phyloP scores from a whole-genome alignment of 176 grass and related monocot species.

The Lolium perenne region DNA sequence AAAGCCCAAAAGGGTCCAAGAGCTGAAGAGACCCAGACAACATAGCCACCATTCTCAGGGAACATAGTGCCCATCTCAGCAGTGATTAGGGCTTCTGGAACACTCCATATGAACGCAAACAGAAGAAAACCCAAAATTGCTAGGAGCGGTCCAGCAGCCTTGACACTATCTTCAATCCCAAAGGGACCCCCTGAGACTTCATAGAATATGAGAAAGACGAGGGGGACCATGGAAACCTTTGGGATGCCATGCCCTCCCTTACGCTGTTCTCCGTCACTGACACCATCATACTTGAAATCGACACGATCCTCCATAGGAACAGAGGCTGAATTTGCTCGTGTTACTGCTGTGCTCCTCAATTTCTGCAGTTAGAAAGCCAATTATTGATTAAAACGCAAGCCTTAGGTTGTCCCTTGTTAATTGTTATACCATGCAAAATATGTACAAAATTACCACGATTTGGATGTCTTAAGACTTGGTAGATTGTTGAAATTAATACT shows the following conservation, averaged over 20 bases:
- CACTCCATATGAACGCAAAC: conserved; percentile 87
- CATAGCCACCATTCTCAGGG: conserved; percentile 87
- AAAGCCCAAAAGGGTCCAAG: conserved; percentile 92
- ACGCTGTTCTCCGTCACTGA: conserved; percentile 15
- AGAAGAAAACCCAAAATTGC: conserved; percentile 80
- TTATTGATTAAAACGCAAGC: background rate
- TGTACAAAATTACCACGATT: background rate
- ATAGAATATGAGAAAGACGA: conserved; percentile 94
- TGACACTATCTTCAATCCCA: conserved; percentile 88
- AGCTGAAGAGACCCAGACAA: conserved; percentile 87
- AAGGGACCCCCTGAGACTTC: conserved; percentile 94
- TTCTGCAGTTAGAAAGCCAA: conserved; percentile 47
- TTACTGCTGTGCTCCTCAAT: conserved; percentile 51
- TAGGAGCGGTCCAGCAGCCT: conserved; percentile 79
- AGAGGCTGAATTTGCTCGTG: conserved; percentile 38
- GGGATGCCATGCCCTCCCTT: conserved; percentile 52
- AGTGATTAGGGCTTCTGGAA: conserved; percentile 87
- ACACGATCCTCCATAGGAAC: conserved; percentile 48
- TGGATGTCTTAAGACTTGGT: background rate
- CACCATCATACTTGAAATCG: conserved; percentile 37
- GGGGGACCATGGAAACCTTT: conserved; percentile 77
- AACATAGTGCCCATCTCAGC: conserved; percentile 98
- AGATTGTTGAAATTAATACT: conserved; percentile 14
- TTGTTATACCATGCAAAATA: conserved; percentile 12
- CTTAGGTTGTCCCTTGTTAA: conserved; percentile 9